Conservation (phyloP, 495 filamentous ascomycete species). For the Aspergillus haitiensis region DNA sequence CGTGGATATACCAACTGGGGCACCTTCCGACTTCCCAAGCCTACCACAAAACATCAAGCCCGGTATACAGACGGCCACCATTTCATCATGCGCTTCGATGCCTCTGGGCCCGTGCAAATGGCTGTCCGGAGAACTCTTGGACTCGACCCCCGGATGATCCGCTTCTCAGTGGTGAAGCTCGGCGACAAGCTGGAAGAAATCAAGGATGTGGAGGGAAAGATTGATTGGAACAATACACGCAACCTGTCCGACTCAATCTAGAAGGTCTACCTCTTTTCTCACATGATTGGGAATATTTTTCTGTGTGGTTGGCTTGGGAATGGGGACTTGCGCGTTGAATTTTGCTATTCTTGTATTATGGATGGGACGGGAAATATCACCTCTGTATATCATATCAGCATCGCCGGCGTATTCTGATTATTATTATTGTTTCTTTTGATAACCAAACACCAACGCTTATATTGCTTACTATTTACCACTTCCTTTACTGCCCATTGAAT, state of each 20-base stretch:
- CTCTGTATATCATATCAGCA: slow-evolving; percentile 35
- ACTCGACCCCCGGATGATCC: slow-evolving; percentile 90
- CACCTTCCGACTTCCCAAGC: slow-evolving; percentile 75
- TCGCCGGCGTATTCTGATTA: slow-evolving; percentile 39
- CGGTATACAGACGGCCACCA: slow-evolving; percentile 83
- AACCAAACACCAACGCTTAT: not conserved
- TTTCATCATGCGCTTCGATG: slow-evolving; percentile 96
- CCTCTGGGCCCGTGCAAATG: slow-evolving; percentile 66
- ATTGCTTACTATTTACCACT: not conserved
- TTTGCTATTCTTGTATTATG: slow-evolving; percentile 30
- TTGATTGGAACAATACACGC: slow-evolving; percentile 55
- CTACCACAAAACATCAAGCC: slow-evolving; percentile 72
- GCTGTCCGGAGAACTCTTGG: slow-evolving; percentile 69
- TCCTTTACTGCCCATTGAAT: not conserved
- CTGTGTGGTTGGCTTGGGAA: slow-evolving; percentile 19
- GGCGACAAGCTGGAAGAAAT: slow-evolving; percentile 73
- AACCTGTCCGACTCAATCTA: slow-evolving; percentile 35
- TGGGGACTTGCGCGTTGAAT: slow-evolving; percentile 20
- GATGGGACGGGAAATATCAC: slow-evolving; percentile 35
- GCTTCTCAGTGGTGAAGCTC: slow-evolving; percentile 81
- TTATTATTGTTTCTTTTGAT: slow-evolving; percentile 13
- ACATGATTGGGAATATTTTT: not conserved
- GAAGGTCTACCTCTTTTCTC: not conserved
- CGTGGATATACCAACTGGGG: slow-evolving; percentile 96
- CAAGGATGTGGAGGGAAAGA: slow-evolving; percentile 59